These are phyloP conservation scores for Ceratocystis papillata DNA, from an alignment of 2,329 filamentous ascomycete species.

Conservation along the genomic window DNA sequence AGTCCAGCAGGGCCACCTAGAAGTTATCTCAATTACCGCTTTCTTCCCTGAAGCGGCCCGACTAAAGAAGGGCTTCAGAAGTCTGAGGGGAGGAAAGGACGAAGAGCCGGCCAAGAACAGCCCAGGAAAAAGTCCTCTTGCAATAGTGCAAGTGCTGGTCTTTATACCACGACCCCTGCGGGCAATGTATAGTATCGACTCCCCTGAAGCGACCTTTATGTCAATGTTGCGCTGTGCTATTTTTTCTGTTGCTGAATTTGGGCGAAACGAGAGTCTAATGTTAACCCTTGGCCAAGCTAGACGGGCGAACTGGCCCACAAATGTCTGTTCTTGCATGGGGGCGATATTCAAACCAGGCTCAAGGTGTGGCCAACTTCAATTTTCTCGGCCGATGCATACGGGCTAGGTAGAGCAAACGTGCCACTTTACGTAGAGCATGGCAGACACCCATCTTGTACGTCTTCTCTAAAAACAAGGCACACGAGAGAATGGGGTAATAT, in stretches of 20 bases:
- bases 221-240: neutral
- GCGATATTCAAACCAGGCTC: neutral
- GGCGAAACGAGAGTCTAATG: neutral
- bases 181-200: neutral
- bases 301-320: neutral
- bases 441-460: no score
- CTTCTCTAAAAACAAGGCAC: no score
- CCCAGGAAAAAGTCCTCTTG: neutral
- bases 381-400: constrained; percentile 1
- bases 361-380: neutral
- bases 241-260: neutral
- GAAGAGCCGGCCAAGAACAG: neutral
- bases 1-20: neutral
- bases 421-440: no score
- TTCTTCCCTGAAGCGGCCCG: constrained; percentile 13
- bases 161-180: neutral
- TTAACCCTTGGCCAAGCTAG: no score
- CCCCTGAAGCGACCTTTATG: neutral
- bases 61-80: neutral
- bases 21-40: constrained; percentile 9
- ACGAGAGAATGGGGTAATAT: no score
- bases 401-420: neutral
- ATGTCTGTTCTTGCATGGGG: neutral
- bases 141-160: neutral
- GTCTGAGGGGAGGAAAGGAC: neutral